Evolutionary conservation across 192 early-diverging fungal genomes (phyloP), one percentile per base, ranked within the genome.

Genomic region (Geosiphon pyriformis): DNA sequence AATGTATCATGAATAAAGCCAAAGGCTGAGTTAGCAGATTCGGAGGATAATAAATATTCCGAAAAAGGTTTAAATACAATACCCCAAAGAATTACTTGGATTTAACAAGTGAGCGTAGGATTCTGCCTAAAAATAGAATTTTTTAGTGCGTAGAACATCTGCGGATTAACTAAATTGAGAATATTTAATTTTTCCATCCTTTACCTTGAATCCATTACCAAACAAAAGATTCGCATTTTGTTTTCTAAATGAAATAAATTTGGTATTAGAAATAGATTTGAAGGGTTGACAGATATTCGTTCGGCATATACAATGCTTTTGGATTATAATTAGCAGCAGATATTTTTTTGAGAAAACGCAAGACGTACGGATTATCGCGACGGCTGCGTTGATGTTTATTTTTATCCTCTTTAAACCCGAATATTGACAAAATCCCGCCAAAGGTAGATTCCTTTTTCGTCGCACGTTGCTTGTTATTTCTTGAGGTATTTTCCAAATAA

Each of bases 31-130:
- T 23, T 26, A 47, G n/a, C 12, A 12, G 25, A 35, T 25, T 23
- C 37, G n/a, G 56, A 10, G 34, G 23, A 31, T 17, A 58, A 53
- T 26, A 56, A 33, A 27, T 37, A 61, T 23, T 53, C 4, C 18
- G 17, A 25, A 53, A 26, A 73, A 69, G n/a, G n/a, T n/a, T n/a
- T n/a, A n/a, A n/a, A n/a, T n/a, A n/a, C n/a, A n/a, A 69, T 78
- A 82, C 83, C 63, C 66, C 50, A 85, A 69, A n/a, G 83, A 70
- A 32, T 76, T 76, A 67, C 74, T 73, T n/a, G 81, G 73, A 0
- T 63, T 72, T n/a, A 85, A 68, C 15, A 85, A 75, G 51, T 81
- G 68, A 8, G 75, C 83, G 66, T 77, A 85, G 11, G 83, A 82
- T 7, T 78, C 72, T 2, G 76, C 77, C 31, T 70, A 54, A 35